Base-by-base conservation (phyloP, 2,329 filamentous ascomycete genomes). In the Hypomyces rosellus region DNA sequence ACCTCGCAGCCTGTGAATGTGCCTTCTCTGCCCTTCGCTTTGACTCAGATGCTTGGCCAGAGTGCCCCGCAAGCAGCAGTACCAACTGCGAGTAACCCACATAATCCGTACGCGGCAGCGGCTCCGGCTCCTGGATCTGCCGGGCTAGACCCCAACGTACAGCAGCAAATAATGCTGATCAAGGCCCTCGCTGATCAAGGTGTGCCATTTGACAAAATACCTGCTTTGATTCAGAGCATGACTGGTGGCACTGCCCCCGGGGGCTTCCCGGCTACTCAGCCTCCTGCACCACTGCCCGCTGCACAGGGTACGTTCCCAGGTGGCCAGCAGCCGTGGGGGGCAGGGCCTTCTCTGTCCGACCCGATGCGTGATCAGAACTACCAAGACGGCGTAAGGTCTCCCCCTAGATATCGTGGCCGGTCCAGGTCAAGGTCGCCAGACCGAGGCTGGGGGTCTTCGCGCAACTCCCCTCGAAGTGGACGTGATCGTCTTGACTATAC, bases 381-480 rank as follows among this genome's bases (percentile, higher is more conserved):
- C 58, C 75, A 76, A 55, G 77, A 83, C 51, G 74, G 74, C 61
- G 69, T 76, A 65, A 80, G 84, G 64, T 89, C 86, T 34, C 85
- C 83, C 15, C 74, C 75, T 53, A 73, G 76, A 64, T 74, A 75
- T 60, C 74, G 74, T 52, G 78, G 63, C 42, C 82, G 87, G 51
- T 89, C 86, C 53, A 81, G 90, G 47, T 92, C 88, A 33, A 82
- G 88, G 37, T 95, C 90, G 57, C 88, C 90, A 46, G 84, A 85
- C 51, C 85, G 83, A 62, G 81, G 82, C 58, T 88, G 86, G 76
- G 84, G 83, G 59, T 75, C 78, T 16, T 16, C 51, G 54, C 82
- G 81, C 54, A 77, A 75, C 53, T 84, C 84, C 49, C 84, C 85
- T 59, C 81, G 82, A 57, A 76, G 76, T 58, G 76, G 78, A 60